Evolutionary conservation across 345 rosid genomes (phyloP), one percentile per base, ranked within the genome.

Genomic region (Arabis hirsuta): DNA sequence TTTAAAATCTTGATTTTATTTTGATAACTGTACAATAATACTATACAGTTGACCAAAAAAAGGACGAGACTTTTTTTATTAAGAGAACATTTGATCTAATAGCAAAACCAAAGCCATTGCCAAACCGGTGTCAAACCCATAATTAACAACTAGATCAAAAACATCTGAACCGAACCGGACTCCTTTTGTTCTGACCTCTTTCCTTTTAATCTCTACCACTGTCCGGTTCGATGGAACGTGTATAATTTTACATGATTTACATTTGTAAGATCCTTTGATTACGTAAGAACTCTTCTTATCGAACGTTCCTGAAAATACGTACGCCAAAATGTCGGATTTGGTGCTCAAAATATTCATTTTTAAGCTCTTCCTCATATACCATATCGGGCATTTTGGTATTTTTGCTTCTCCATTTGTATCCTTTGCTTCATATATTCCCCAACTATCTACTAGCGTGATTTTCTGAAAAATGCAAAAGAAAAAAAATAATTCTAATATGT

Each of bases 21-120:
- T 34, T 34, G 38, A 6, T 34, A 34, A 34, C 38, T 36, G 41
- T 36, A 36, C 10, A n/a, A n/a, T n/a, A 36, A 36, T 59, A 70
- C 67, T 32, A 8, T 48, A 70, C 67, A 59, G 4, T 39, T 50
- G 5, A 13, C n/a, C 6, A 7, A 47, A 34, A 1, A 55, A 13
- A 22, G n/a, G 8, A 16, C 14, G 9, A 13, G 9, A 26, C 26
- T n/a, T n/a, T n/a, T 31, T 62, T 24, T 22, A 11, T 73, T 77
- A 91, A 6, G 86, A 79, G 59, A 86, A 88, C 90, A 90, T 90
- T 69, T 86, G 94, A 81, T 93, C 98, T 69, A 93, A 51, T 24
- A 86, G 36, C 62, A 90, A 74, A 69, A 93, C 88, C 22, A 93
- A 80, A 80, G 85, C 86, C 98, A 90, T 93, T 2, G 97, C 96